Evolutionary conservation across 2,329 filamentous ascomycete genomes (phyloP), one percentile per base, ranked within the genome.

Genomic region (Dothideomycetes sp.): DNA sequence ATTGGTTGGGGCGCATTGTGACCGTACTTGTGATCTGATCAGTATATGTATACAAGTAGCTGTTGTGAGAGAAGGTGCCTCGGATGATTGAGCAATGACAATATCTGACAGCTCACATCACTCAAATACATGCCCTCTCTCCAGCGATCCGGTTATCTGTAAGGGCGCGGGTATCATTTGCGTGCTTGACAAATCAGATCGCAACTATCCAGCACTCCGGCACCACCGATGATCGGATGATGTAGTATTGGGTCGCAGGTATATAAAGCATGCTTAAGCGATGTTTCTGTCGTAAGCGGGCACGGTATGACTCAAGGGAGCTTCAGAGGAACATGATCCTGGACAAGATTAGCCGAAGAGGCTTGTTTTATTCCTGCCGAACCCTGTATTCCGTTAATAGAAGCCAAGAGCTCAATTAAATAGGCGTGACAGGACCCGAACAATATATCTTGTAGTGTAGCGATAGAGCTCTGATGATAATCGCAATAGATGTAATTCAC

Each of bases 341-440:
- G 18, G 30, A 12, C 27, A 39, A 39, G 18, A 23, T 3, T 31
- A 39, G 28, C 35, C 35, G 35, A 31, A 23, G 27, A 8, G 35
- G 35, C 35, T 39, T 39, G 15, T 12, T 31, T 23, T 39, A 24
- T 7, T 24, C 22, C 22, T 24, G 22, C 22, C 22, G 22, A 24
- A 24, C n/a, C n/a, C n/a, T n/a, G n/a, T n/a, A n/a, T n/a, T n/a
- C n/a, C n/a, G n/a, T n/a, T n/a, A n/a, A n/a, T n/a, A n/a, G n/a
- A n/a, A n/a, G n/a, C n/a, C n/a, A n/a, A n/a, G n/a, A n/a, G n/a
- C n/a, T n/a, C n/a, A n/a, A n/a, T n/a, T n/a, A n/a, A n/a, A n/a
- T n/a, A n/a, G n/a, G n/a, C n/a, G n/a, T n/a, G n/a, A n/a, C n/a
- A n/a, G n/a, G n/a, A n/a, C n/a, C n/a, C n/a, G n/a, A 24, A 24